Base-by-base conservation (phyloP, 192 early-diverging fungal species). In the Chytriomyces sp. region DNA sequence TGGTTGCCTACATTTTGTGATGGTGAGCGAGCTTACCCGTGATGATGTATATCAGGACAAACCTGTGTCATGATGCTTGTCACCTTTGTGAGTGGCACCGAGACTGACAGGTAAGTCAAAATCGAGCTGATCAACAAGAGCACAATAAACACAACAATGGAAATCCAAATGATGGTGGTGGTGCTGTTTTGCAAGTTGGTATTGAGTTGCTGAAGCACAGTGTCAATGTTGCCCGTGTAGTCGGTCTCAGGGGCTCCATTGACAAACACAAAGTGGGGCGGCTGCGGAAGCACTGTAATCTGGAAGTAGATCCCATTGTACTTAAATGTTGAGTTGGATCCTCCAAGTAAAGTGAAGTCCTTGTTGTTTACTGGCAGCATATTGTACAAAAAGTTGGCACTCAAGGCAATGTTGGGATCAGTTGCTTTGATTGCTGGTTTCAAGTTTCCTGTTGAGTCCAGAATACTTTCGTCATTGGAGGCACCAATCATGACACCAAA, bases 161-260 rank as follows among this genome's bases (percentile, higher is more conserved):
- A 22, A 8, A 61, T 61, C 17, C 36, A 30, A 36, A 61, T 36
- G 38, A 61, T 61, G 2, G 7, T 36, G 4, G 12, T 4, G 6
- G 38, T 17, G 25, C n/a, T 33, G 1, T 10, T 3, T 1, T 3
- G 0, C 0, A 61, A 25, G 19, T 37, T 66, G 0, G 6, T n/a
- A 56, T 57, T 14, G 1, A 66, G 26, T 17, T 14, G 12, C 3
- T 66, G 1, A 0, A 55, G 39, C 5, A 66, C 64, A 52, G 55
- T 19, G 39, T 57, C 64, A 53, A 66, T 66, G 7, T 66, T 41
- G 22, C 64, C 64, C 3, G 55, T 57, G 31, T 66, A 66, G 31
- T 66, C 64, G 1, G 52, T 66, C 49, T 57, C 52, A 0, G 64
- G 64, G 2, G 64, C 64, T 32, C 64, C 64, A 53, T 66, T 66